Percentiles rank a stretch among this genome's conserved stretches.
These are phyloP conservation scores for Aspergillus awamori DNA, from an alignment of 2,329 filamentous ascomycete species.

Conservation along the genomic window DNA sequence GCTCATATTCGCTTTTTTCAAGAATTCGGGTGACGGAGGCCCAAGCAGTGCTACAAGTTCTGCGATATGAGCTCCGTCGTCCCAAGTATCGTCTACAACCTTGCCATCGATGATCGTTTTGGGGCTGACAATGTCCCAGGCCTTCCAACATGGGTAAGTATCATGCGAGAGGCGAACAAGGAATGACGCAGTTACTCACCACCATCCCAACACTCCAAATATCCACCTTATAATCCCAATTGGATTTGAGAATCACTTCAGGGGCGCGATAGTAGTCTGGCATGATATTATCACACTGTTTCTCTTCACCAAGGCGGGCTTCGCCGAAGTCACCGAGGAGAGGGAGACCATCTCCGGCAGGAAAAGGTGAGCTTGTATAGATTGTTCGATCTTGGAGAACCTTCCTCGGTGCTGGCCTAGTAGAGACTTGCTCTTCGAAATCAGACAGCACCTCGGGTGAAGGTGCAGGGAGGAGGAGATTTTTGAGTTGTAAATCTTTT, in stretches of 20 bases:
- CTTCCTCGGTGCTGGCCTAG: slow-evolving; percentile 4
- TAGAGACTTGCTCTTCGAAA: not conserved
- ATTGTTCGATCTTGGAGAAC: slow-evolving; percentile 10
- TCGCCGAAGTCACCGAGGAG: slow-evolving; percentile 7
- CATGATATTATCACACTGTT: slow-evolving; percentile 25
- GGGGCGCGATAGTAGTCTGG: slow-evolving; percentile 22
- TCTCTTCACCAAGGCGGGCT: slow-evolving; percentile 1
- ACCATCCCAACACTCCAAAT: slow-evolving; percentile 53
- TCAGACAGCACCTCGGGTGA: not conserved
- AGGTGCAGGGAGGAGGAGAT: slow-evolving; percentile 2
- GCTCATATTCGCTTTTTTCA: slow-evolving; percentile 18
- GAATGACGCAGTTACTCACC: slow-evolving; percentile 32
- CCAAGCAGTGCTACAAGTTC: slow-evolving; percentile 27
- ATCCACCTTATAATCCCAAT: slow-evolving; percentile 49
- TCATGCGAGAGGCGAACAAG: not conserved
- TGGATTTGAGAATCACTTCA: slow-evolving; percentile 46
- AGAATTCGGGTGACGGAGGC: slow-evolving; percentile 18
- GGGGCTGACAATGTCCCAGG: slow-evolving; percentile 7
- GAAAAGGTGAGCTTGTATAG: not conserved
- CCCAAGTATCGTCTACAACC: slow-evolving; percentile 23
- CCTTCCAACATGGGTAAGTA: not conserved
- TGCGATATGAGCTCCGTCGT: slow-evolving; percentile 27
- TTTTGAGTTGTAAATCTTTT: slow-evolving; percentile 2
- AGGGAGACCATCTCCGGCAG: slow-evolving; percentile 6
- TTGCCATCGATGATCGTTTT: slow-evolving; percentile 12